Evolutionary conservation across 306 rosid genomes (phyloP), one percentile per base, ranked within the genome.

Genomic region (Leucaena leucocephala): DNA sequence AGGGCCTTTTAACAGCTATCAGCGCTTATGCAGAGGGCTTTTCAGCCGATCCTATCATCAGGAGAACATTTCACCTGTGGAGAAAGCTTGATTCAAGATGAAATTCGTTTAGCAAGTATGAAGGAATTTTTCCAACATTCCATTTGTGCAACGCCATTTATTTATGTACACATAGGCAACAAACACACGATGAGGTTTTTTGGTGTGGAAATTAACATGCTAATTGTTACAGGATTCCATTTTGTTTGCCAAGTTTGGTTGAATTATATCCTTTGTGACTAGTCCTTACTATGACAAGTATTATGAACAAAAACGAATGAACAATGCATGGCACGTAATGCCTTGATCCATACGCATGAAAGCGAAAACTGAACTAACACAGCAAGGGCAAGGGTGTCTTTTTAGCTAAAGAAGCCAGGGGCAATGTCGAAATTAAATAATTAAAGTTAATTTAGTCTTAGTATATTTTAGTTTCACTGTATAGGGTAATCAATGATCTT

Each of bases 21-120:
- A 76, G 97, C 85, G 98, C 97, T 27, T 92, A 94, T 19, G 98
- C 98, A 2, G 97, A 95, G 82, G 96, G 98, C 78, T 91, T 90
- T 78, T 92, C 97, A 3, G 94, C 97, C 17, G 94, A 95, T 80
- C 91, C 96, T 36, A 68, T 91, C 48, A 90, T 92, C 63, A 88
- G 94, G 70, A 88, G 93, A 85, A 87, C 90, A 12, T 72, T 80
- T 70, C 82, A 81, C 62, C 63, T 87, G 84, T 87, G 90, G 90
- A 82, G 70, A 76, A 84, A 79, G 79, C 66, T 87, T 66, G 90
- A 81, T 36, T 75, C 82, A 2, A 79, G 57, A 63, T 87, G 81
- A 84, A 74, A 68, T 55, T 63, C 66, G 48, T 66, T 8, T 21
- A 55, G 17, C 12, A 49, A 75, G 54, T 15, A 7, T 48, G 50